Percentiles rank a stretch among this genome's conserved stretches.
phyloP scores from a whole-genome alignment of 208 protist species.

The Polymyxa betae region DNA sequence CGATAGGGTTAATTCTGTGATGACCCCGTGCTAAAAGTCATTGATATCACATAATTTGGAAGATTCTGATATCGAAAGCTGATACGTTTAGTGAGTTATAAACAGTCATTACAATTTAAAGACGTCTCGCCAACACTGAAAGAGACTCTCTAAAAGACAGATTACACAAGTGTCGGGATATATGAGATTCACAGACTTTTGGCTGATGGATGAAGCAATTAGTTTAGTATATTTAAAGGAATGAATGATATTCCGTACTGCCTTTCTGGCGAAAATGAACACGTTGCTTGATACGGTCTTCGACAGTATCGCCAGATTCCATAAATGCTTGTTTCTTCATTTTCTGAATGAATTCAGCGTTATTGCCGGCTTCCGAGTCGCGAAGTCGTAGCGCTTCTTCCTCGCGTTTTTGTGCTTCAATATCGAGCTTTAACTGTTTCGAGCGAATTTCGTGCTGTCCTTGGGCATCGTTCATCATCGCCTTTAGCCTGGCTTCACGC shows the following conservation, averaged over 20 bases:
- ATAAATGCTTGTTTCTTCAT: conserved; percentile 11
- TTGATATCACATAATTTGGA: too few relatives aligned
- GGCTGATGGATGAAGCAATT: too few relatives aligned
- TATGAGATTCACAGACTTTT: too few relatives aligned
- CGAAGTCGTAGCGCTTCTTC: background rate
- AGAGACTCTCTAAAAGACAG: too few relatives aligned
- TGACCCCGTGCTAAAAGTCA: too few relatives aligned
- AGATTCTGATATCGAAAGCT: too few relatives aligned
- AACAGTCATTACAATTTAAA: too few relatives aligned
- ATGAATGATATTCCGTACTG: background rate
- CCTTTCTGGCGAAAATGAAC: conserved; percentile 53
- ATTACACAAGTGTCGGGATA: too few relatives aligned
- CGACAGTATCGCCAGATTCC: conserved; percentile 23
- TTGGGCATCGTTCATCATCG: conserved; percentile 11
- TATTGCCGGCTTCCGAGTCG: background rate
- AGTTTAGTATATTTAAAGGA: too few relatives aligned
- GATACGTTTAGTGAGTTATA: too few relatives aligned
- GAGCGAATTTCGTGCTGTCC: background rate
- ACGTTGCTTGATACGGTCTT: conserved; percentile 44
- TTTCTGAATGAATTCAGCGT: background rate
- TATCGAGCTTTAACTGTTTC: background rate
- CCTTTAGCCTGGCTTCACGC: background rate
- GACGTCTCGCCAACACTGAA: too few relatives aligned
- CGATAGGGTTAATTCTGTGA: too few relatives aligned
- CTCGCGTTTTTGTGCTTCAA: background rate